Percentiles rank a stretch among this genome's conserved stretches.
These are phyloP conservation scores for Kalanchoe fedtschenkoi DNA, from an alignment of 164 flowering plant genomes.

Conservation along the genomic window DNA sequence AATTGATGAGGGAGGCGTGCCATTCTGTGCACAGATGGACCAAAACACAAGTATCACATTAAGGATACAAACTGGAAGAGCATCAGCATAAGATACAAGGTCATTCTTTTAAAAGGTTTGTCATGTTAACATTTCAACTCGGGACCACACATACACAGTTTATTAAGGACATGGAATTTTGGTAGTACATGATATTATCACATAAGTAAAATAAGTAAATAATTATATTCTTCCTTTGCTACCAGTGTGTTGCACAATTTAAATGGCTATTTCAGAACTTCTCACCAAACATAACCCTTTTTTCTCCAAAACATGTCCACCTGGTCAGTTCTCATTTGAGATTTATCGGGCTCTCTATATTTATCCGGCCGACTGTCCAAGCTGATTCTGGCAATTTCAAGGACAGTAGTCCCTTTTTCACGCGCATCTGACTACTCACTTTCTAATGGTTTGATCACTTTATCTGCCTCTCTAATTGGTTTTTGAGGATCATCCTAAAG, in stretches of 20 bases:
- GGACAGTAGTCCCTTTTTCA: too few relatives aligned
- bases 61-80: too few relatives aligned
- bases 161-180: not conserved
- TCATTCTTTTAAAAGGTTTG: not conserved
- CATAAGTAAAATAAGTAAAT: not conserved
- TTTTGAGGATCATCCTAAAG: too few relatives aligned
- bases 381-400: constrained; percentile 67
- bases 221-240: not conserved
- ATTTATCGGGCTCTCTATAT: constrained; percentile 61
- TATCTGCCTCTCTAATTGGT: too few relatives aligned
- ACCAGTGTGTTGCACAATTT: constrained; percentile 1
- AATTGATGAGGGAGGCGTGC: too few relatives aligned
- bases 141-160: not conserved
- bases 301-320: constrained; percentile 50
- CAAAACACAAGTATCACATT: too few relatives aligned
- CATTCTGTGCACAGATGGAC: too few relatives aligned
- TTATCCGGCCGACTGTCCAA: constrained; percentile 76
- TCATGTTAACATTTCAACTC: not conserved
- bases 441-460: too few relatives aligned
- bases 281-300: constrained; percentile 10
- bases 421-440: too few relatives aligned
- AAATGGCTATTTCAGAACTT: constrained; percentile 1
- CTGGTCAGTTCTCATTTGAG: constrained; percentile 75
- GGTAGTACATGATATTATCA: not conserved
- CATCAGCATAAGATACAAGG: not conserved